Base-by-base conservation (phyloP, 202 grass and related monocot genomes). In the Zoysia matrella region DNA sequence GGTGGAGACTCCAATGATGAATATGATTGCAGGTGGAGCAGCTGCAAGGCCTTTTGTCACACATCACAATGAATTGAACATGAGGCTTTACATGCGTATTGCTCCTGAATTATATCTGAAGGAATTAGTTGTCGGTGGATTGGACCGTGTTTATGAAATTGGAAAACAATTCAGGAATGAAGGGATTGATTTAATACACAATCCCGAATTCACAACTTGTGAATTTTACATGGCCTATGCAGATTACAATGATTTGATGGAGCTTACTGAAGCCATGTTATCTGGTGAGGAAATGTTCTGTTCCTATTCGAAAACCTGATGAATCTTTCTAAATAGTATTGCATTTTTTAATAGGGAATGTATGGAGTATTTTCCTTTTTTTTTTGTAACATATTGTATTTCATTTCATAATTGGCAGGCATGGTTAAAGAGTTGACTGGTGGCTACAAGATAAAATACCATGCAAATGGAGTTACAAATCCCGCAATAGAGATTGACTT, bases 71-170 rank as follows among this genome's bases (percentile, higher is more conserved):
- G 22, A 22, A 22, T 22, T 22, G 22, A 22, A 22, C 22, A 22
- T 22, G 22, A 22, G 22, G 22, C 22, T 22, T 22, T 22, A 22
- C 22, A 22, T 22, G 22, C 22, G 22, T 22, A 22, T 22, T 22
- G 22, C 22, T 22, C 22, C 22, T 22, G 22, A 22, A 22, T 22
- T 22, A 22, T 98, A 93, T 86, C 83, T 98, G 65, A 98, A 98
- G 74, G 89, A 98, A 82, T 80, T 98, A 52, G 91, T 98, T 81
- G 91, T 98, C 10, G 96, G 96, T 72, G 92, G 96, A 62, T 73
- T 98, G 69, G 92, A 98, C n/a, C 91, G 96, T 76, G 96, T 95
- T 46, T 98, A 98, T 90, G 96, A 98, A 90, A 95, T 98, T 90
- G 96, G 96, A 81, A 98, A 98, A 56, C 96, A 98, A 76, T 98